phyloP scores from a whole-genome alignment of 805 yeast genomes.

The Candida chauliodis region DNA sequence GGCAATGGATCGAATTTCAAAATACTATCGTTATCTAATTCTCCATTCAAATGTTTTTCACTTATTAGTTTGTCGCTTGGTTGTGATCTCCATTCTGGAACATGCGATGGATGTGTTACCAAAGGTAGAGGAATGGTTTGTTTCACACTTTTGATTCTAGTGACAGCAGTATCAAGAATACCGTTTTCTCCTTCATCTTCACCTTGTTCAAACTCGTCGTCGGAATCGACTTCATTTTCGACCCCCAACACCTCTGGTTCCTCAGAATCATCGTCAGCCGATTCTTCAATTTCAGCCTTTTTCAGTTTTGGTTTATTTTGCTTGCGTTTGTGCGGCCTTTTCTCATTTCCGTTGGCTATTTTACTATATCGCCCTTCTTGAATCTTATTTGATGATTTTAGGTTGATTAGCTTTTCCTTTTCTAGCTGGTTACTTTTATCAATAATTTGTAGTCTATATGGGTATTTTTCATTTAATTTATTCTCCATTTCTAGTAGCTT shows the following conservation, averaged over 20 bases:
- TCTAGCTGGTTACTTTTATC: conserved; percentile 21
- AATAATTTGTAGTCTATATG: conserved; percentile 31
- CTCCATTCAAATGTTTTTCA: conserved; percentile 2
- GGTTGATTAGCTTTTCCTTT: conserved; percentile 11
- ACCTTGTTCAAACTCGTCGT: conserved; percentile 3
- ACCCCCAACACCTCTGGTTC: conserved; percentile 7
- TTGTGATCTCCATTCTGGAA: conserved; percentile 33
- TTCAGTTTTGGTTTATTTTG: neutral
- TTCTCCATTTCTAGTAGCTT: conserved; percentile 31
- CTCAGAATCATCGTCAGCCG: conserved; percentile 4
- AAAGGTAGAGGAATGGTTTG: conserved; percentile 32
- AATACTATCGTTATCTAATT: conserved; percentile 14
- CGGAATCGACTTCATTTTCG: conserved; percentile 10
- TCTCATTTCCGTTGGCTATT: neutral
- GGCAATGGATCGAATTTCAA: conserved; percentile 28
- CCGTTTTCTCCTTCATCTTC: neutral
- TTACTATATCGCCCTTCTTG: neutral
- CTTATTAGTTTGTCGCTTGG: conserved; percentile 10
- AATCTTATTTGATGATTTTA: conserved; percentile 7
- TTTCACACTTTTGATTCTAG: conserved; percentile 22
- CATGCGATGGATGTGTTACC: conserved; percentile 44
- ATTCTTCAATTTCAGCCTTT: neutral
- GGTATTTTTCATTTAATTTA: conserved; percentile 29
- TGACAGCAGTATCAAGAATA: no score
- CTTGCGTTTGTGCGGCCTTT: neutral